Conservation (phyloP, 1,139 yeast species). For the Kodamaea sp. region DNA sequence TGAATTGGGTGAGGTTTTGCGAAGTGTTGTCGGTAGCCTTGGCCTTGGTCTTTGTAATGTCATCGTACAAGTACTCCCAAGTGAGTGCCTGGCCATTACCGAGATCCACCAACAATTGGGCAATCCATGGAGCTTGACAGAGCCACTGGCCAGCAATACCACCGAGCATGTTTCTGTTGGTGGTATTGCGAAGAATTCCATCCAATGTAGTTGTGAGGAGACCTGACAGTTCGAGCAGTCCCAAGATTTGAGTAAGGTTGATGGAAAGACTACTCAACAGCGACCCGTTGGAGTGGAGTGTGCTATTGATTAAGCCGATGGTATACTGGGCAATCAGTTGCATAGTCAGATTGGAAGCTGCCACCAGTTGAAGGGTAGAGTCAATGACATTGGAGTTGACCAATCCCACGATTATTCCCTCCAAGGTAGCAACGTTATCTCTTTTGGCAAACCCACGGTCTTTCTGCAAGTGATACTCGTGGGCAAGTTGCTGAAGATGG, state of each 20-base stretch:
- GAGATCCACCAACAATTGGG: slow-evolving; percentile 30
- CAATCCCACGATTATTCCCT: too few relatives aligned
- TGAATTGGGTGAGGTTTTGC: slow-evolving; percentile 9
- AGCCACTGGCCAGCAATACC: slow-evolving; percentile 27
- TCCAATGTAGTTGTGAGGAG: slow-evolving; percentile 26
- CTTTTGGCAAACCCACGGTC: too few relatives aligned
- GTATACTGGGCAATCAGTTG: too few relatives aligned
- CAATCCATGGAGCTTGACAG: slow-evolving; percentile 28
- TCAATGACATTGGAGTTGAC: too few relatives aligned
- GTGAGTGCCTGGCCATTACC: slow-evolving; percentile 35
- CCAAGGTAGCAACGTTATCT: too few relatives aligned
- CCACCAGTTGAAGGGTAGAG: too few relatives aligned
- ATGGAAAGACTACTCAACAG: too few relatives aligned
- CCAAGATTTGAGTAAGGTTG: slow-evolving; percentile 22
- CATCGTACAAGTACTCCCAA: slow-evolving; percentile 29
- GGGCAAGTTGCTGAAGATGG: too few relatives aligned
- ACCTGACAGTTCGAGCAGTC: slow-evolving; percentile 25
- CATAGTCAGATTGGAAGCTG: too few relatives aligned
- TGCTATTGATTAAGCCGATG: too few relatives aligned
- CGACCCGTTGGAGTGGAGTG: too few relatives aligned
- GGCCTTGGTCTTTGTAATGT: slow-evolving; percentile 27
- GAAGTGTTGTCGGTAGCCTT: slow-evolving; percentile 14
- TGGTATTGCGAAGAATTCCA: slow-evolving; percentile 30
- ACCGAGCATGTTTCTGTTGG: slow-evolving; percentile 29
- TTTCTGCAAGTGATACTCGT: too few relatives aligned